These are phyloP conservation scores for Amanita rubescens DNA, from an alignment of 768 basidiomycete species.

Conservation along the genomic window DNA sequence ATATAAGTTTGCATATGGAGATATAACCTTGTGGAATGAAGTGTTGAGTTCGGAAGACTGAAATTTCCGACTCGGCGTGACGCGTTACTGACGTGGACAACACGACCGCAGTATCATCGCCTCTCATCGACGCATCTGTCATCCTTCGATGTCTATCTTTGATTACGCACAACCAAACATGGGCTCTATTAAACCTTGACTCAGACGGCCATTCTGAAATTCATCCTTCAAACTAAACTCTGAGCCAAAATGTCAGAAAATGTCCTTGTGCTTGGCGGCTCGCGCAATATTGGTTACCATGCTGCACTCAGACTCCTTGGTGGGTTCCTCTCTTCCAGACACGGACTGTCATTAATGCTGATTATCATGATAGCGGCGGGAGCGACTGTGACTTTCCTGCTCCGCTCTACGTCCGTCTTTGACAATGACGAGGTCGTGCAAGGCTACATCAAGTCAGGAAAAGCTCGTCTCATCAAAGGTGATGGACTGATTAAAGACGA, in stretches of 20 bases:
- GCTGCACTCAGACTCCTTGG: constrained; percentile 41
- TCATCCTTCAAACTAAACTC: neutral
- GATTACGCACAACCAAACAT: neutral
- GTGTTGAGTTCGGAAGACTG: too few species aligned
- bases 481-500: constrained; percentile 51
- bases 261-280: constrained; percentile 43
- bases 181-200: neutral
- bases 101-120: too few species aligned
- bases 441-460: constrained; percentile 38
- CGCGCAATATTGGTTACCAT: constrained; percentile 49
- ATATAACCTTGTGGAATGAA: too few species aligned
- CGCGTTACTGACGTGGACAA: too few species aligned
- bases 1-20: too few species aligned
- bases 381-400: constrained; percentile 54
- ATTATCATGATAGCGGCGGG: constrained; percentile 37
- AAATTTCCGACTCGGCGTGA: too few species aligned
- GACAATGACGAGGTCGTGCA: constrained; percentile 49
- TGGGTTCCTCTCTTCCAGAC: constrained; percentile 15
- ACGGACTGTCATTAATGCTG: neutral
- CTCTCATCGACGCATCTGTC: too few species aligned
- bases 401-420: constrained; percentile 46
- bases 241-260: constrained; percentile 24
- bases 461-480: constrained; percentile 49
- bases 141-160: too few species aligned
- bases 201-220: neutral